These are phyloP conservation scores for Capsicum chinense DNA, from an alignment of 257 asterid species.

Conservation along the genomic window DNA sequence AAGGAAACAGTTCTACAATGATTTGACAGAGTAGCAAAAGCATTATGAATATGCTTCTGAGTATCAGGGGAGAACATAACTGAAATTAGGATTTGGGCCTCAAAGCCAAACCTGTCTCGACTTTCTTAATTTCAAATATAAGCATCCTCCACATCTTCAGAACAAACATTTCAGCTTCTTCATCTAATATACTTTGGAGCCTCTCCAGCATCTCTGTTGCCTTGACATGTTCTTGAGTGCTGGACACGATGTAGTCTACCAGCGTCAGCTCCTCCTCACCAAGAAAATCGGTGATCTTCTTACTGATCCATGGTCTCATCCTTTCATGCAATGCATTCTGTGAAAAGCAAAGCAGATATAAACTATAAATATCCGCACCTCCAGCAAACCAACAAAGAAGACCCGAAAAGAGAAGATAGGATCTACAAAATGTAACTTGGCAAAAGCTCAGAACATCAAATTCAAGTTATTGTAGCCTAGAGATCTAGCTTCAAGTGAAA, in stretches of 20 bases:
- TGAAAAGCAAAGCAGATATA: conserved; percentile 26
- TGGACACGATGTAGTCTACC: conserved; percentile 87
- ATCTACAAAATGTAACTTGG: background rate
- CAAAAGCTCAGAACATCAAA: conserved; percentile 14
- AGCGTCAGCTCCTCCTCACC: conserved; percentile 96
- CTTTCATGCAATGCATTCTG: conserved; percentile 83
- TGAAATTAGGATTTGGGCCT: conserved; percentile 57
- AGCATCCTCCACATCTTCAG: conserved; percentile 99
- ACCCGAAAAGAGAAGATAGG: background rate
- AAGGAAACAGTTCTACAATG: background rate
- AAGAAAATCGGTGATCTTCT: conserved; percentile 87
- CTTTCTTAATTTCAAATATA: conserved; percentile 92
- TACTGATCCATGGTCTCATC: conserved; percentile 94
- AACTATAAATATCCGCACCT: background rate
- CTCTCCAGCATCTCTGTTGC: conserved; percentile 94
- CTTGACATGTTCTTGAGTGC: conserved; percentile 88
- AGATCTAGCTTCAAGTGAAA: background rate
- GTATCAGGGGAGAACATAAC: conserved; percentile 2
- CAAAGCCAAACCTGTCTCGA: conserved; percentile 77
- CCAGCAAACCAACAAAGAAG: conserved; percentile 27
- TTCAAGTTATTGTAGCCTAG: conserved; percentile 5
- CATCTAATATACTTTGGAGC: conserved; percentile 88
- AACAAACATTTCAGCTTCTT: conserved; percentile 99
- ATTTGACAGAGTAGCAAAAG: conserved; percentile 8
- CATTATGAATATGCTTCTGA: background rate